Evolutionary conservation across 129 eudicot species (phyloP).

Genomic region (Kitagawia praeruptora): DNA sequence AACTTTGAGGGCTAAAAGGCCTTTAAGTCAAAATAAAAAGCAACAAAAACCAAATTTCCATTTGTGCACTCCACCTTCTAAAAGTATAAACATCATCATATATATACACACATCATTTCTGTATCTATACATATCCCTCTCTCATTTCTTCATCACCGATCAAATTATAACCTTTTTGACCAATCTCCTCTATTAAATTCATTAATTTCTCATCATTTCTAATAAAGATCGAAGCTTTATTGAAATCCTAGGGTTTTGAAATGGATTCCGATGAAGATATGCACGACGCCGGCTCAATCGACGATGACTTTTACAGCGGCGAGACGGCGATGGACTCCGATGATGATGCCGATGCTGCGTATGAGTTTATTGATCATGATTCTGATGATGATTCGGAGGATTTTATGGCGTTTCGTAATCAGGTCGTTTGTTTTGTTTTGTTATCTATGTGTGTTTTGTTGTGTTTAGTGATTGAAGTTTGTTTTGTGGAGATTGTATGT

Average conservation of each 20-base stretch:
- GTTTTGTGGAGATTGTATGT: not conserved
- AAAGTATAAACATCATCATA: too few species aligned
- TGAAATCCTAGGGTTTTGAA: not conserved
- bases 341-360: conserved; percentile 48
- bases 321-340: conserved; percentile 54
- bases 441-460: not conserved
- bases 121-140: not conserved
- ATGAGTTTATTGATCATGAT: conserved; percentile 58
- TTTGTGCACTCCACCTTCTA: not conserved
- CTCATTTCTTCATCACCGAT: not conserved
- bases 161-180: not conserved
- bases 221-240: too few species aligned
- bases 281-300: conserved; percentile 75
- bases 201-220: too few species aligned
- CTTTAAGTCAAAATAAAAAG: too few species aligned
- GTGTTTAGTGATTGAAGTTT: not conserved
- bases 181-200: too few species aligned
- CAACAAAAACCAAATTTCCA: not conserved
- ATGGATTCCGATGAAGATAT: conserved; percentile 88
- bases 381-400: conserved; percentile 76
- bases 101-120: not conserved
- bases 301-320: conserved; percentile 70
- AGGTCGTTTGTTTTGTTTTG: conserved; percentile 27
- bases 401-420: conserved; percentile 41
- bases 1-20: too few species aligned